Evolutionary conservation across 768 basidiomycete genomes (phyloP), one percentile per base, ranked within the genome.

Genomic region (Lactarius sanguifluus): DNA sequence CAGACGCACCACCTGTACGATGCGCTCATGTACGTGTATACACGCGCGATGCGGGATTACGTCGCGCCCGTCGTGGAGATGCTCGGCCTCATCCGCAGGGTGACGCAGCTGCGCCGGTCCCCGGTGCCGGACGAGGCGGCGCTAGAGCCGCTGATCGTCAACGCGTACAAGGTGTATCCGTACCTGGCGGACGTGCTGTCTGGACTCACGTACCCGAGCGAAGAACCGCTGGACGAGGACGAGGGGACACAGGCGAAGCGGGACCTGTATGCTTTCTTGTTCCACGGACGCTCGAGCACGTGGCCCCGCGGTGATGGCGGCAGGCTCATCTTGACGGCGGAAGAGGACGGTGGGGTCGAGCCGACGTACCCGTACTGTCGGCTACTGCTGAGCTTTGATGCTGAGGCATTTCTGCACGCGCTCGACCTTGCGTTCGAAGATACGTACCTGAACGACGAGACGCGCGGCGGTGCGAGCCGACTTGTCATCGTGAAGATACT

Each of bases 371-470:
- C 95, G 2, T 97, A 98, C 71, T 85, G 90, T 32, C 87, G 91
- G 8, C 81, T 92, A 15, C 79, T 98, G 1, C 82, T 98, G 8
- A 85, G 82, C 8, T 96, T 96, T 73, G 95, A 98, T 73, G 84
- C 96, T 12, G 97, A 99, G 76, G 91, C 94, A 0, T 91, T 96
- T 74, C 85, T 99, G 12, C 94, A 99, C 74, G 87, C 91, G 2
- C 81, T 99, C 67, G 97, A 99, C 76, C 87, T 95, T 66, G 94
- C 92, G 1, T 96, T 98, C 71, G 97, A 99, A 75, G 95, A 98
- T 71, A 76, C 88, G 1, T 96, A 90, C 78, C 84, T 98, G 38
- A 94, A 96, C 74, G 91, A 92, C 64, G 84, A 89, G 40, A 25
- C 18, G 52, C 79, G 83, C 5, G 82, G 81, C 58, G 79, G 80